Base-by-base conservation (phyloP, 768 basidiomycete species). In the Boletus sensibilis region DNA sequence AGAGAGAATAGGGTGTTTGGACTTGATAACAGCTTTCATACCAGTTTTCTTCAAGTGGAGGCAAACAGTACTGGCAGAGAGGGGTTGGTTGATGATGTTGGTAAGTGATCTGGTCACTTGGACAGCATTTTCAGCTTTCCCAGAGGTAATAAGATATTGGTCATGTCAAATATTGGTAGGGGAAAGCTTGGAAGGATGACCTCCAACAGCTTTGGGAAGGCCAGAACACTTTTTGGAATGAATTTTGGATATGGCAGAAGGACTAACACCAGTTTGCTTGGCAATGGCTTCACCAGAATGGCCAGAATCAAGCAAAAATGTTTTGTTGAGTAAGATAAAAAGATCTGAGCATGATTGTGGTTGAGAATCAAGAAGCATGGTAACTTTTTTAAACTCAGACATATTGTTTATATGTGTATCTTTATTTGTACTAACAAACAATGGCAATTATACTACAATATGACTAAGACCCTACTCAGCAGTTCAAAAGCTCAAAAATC, bases 21-120 rank as follows among this genome's bases (percentile, higher is more conserved):
- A 8, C 52, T 52, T 46, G n/a, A 53, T n/a, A 4, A 52, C 41
- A 52, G 41, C 41, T 16, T 44, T 52, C 33, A 52, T 51, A 14
- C 29, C 50, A 31, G 39, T 2, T 7, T 25, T 25, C 25, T 25
- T 25, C 25, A 25, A 25, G 25, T 25, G 25, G 25, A 25, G 25
- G 25, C 5, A 16, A 5, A 25, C 5, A 25, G 25, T 25, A 25
- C 25, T 25, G 25, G 25, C 5, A 25, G 25, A 25, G 5, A 25
- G 25, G 5, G 25, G 25, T 25, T 25, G 25, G 25, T 25, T 25
- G 25, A 25, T 25, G 25, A 29, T 29, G 29, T 29, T 29, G 29
- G 8, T 29, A 29, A 29, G 29, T 29, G 25, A 25, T n/a, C n/a
- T n/a, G n/a, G n/a, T n/a, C n/a, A n/a, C n/a, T n/a, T n/a, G n/a